A percentile compares a stretch with the other conserved stretches of the same genome.
These are phyloP conservation scores for Alternaria dauci DNA, from an alignment of 2,329 filamentous ascomycete species.

Conservation along the genomic window DNA sequence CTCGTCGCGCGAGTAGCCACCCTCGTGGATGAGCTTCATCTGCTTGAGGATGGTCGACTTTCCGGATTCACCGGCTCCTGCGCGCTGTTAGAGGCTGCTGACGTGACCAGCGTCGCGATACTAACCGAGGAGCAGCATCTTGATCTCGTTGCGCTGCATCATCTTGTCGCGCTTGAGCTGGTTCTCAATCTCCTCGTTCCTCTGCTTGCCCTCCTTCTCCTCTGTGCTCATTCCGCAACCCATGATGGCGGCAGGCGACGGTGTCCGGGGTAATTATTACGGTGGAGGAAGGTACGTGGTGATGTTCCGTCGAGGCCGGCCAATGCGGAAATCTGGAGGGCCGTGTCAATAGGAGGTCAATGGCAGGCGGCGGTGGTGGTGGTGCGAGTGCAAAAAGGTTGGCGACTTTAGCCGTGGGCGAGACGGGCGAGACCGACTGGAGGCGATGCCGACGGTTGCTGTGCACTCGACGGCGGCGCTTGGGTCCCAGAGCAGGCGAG, in stretches of 20 bases:
- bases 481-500: constrained; percentile 17
- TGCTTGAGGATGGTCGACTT: constrained; percentile 95
- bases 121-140: constrained; percentile 98
- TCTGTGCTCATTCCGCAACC: constrained; percentile 99
- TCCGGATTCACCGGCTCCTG: constrained; percentile 96
- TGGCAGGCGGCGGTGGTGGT: neutral
- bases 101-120: constrained; percentile 34
- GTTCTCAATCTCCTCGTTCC: constrained; percentile 99
- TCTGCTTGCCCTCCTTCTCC: constrained; percentile 99
- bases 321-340: constrained; percentile 42
- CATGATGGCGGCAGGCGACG: constrained; percentile 70
- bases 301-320: constrained; percentile 46
- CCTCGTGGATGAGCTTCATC: constrained; percentile 99
- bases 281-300: constrained; percentile 32
- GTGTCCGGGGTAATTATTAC: constrained; percentile 35
- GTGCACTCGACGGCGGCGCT: constrained; percentile 4
- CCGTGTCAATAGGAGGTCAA: constrained; percentile 19
- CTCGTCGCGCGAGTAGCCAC: constrained; percentile 93
- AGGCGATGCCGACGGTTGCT: constrained; percentile 17
- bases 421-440: neutral
- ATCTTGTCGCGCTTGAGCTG: constrained; percentile 98
- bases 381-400: constrained; percentile 6
- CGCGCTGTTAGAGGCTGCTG: constrained; percentile 36
- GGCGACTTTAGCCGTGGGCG: constrained; percentile 11
- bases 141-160: constrained; percentile 99